A percentile compares a stretch with the other conserved stretches of the same genome.
These are phyloP conservation scores for Hylodesmum podocarpum DNA, from an alignment of 306 rosid genomes.

Conservation along the genomic window DNA sequence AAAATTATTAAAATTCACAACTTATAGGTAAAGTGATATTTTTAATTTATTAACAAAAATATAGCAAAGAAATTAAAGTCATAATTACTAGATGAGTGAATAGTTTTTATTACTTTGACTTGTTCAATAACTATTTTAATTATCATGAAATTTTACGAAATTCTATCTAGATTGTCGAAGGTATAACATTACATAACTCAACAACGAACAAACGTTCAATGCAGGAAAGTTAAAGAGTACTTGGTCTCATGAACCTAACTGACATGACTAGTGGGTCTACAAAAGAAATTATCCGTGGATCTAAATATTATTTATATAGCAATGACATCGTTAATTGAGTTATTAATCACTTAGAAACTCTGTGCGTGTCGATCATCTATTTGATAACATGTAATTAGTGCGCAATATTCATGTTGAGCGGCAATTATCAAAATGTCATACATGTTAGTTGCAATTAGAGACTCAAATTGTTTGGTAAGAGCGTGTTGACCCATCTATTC, in stretches of 20 bases:
- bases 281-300: neutral
- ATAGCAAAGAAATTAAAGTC: neutral
- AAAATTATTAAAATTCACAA: neutral
- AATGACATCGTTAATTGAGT: neutral
- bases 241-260: neutral
- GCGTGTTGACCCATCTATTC: constrained; percentile 29
- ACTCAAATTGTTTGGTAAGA: constrained; percentile 31
- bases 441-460: constrained; percentile 12
- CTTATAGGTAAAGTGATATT: no score
- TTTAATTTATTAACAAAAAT: no score
- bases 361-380: neutral
- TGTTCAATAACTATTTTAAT: neutral
- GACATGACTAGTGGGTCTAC: constrained; percentile 1
- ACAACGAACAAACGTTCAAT: neutral
- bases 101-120: neutral
- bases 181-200: neutral
- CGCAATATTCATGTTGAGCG: constrained; percentile 2
- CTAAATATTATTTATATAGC: neutral
- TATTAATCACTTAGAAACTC: neutral
- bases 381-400: constrained; percentile 6
- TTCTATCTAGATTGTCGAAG: neutral
- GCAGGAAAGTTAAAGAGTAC: neutral
- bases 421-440: constrained; percentile 30
- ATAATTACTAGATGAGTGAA: neutral
- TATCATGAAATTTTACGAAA: neutral